Evolutionary conservation across 208 protist genomes (phyloP).

Genomic region (Crithidia thermophila): DNA sequence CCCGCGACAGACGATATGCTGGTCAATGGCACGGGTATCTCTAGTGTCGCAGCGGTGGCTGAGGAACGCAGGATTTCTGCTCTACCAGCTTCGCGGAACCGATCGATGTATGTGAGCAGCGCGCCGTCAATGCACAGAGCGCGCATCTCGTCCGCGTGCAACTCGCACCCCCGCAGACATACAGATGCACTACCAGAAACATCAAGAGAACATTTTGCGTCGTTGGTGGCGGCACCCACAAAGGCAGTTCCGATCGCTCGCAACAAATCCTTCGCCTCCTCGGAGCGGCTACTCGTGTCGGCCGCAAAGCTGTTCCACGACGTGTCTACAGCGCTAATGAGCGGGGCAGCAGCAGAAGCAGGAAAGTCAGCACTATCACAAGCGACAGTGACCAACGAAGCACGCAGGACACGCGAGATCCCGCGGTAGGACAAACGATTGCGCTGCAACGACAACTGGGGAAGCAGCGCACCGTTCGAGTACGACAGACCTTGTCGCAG

Average conservation of each 20-base stretch:
- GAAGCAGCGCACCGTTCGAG: not conserved
- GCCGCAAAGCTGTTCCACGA: conserved; percentile 17
- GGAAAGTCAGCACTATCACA: no score
- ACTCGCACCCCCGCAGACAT: conserved; percentile 13
- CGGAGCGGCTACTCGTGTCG: not conserved
- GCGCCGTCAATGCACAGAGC: conserved; percentile 13
- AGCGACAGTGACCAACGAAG: not conserved
- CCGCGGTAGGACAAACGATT: conserved; percentile 11
- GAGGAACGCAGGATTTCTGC: not conserved
- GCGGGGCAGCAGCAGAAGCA: not conserved
- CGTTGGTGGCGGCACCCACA: no score
- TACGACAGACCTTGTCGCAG: not conserved
- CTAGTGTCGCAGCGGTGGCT: not conserved
- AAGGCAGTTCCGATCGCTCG: no score
- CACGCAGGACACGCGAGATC: not conserved
- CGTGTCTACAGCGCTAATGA: conserved; percentile 5
- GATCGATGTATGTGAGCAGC: conserved; percentile 1
- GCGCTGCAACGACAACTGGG: conserved; percentile 10
- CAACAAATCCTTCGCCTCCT: no score
- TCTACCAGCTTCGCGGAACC: conserved; percentile 9
- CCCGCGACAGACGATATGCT: not conserved
- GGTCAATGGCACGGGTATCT: not conserved
- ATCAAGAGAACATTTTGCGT: no score
- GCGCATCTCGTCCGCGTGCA: not conserved
- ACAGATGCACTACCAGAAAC: conserved; percentile 2